phyloP scores from a whole-genome alignment of 2,329 filamentous ascomycete genomes.

The Claviceps citrina region DNA sequence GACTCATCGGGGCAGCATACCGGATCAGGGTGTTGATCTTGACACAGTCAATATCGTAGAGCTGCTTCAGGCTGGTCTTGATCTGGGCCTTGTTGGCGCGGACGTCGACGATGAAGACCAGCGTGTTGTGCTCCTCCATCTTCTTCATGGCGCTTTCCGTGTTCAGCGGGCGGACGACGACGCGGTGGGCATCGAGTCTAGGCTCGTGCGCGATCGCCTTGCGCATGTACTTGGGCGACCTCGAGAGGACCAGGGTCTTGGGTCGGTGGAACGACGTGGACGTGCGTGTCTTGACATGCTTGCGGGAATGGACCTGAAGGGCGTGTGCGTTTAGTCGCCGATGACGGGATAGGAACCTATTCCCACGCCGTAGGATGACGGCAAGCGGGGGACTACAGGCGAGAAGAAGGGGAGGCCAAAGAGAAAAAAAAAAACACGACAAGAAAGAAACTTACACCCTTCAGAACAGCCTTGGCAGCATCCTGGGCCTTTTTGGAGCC shows the following conservation, averaged over 20 bases:
- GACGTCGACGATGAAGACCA: conserved; percentile 92
- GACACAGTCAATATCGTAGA: conserved; percentile 94
- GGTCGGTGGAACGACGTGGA: conserved; percentile 94
- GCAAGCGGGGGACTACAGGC: too few species aligned
- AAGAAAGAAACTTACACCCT: conserved; percentile 57
- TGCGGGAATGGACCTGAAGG: conserved; percentile 46
- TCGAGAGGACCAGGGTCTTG: conserved; percentile 87
- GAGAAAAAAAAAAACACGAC: neutral
- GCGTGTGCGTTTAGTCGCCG: too few species aligned
- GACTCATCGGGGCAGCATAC: conserved; percentile 37
- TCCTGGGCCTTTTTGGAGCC: conserved; percentile 75
- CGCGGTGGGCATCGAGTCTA: conserved; percentile 92
- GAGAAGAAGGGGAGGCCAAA: too few species aligned
- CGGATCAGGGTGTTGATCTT: conserved; percentile 99
- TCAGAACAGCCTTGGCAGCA: conserved; percentile 90
- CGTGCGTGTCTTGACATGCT: conserved; percentile 82
- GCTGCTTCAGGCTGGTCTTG: conserved; percentile 94
- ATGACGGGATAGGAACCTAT: too few species aligned
- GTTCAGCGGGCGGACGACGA: conserved; percentile 96
- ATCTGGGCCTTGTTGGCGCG: conserved; percentile 99
- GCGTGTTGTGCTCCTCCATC: conserved; percentile 99
- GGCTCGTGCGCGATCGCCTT: conserved; percentile 82
- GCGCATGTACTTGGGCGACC: conserved; percentile 89
- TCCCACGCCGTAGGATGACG: neutral
- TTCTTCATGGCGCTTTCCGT: conserved; percentile 99